Percentiles rank a stretch among this genome's conserved stretches.
Evolutionary conservation across 768 basidiomycete species (phyloP).

Genomic region (Trametes gibbosa): DNA sequence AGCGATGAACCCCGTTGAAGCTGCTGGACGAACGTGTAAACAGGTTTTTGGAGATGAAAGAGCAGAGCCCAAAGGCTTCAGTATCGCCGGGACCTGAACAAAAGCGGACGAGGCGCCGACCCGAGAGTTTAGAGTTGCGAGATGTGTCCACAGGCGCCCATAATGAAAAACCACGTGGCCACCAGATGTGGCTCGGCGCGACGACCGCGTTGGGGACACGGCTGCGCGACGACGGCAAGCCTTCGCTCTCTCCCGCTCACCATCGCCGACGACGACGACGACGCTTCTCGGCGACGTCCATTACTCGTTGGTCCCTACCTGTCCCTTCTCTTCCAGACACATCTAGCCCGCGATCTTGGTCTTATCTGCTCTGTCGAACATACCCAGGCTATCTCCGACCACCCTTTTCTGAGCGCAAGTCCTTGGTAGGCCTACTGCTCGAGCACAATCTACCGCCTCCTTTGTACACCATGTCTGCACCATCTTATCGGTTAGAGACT

Average conservation of each 20-base stretch:
- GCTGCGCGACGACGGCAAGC: conserved; percentile 1
- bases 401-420: not conserved
- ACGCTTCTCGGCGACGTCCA: conserved; percentile 1
- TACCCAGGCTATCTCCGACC: conserved; percentile 16
- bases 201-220: conserved; percentile 18
- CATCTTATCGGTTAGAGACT: conserved; percentile 64
- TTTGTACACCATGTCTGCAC: conserved; percentile 47
- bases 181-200: conserved; percentile 15
- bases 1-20: no score
- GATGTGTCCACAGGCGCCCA: conserved; percentile 12
- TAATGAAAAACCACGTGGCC: conserved; percentile 11
- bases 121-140: not conserved
- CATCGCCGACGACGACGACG: conserved; percentile 6
- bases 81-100: not conserved
- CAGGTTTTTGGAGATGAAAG: not conserved
- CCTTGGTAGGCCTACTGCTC: conserved; percentile 9
- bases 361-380: conserved; percentile 12
- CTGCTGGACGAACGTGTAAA: no score
- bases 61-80: not conserved
- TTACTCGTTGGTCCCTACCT: not conserved
- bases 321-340: not conserved
- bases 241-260: conserved; percentile 1
- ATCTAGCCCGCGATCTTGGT: conserved; percentile 12
- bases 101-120: not conserved
- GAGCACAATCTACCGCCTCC: not conserved